Percentiles rank a stretch among this genome's conserved stretches.
phyloP scores from a whole-genome alignment of 768 basidiomycete genomes.

The Lyophyllum decastes region DNA sequence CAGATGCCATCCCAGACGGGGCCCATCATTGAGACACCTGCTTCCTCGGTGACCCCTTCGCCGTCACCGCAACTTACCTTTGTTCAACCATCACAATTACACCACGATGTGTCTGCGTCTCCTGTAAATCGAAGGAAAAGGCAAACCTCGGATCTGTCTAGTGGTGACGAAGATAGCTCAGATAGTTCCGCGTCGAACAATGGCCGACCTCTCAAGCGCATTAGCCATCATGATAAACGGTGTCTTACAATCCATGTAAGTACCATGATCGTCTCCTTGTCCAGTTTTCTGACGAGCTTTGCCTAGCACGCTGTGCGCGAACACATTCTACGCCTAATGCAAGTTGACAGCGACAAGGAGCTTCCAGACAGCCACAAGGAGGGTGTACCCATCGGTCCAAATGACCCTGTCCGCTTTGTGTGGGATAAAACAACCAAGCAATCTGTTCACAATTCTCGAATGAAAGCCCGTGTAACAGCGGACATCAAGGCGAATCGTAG shows the following conservation, averaged over 20 bases:
- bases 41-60: conserved; percentile 31
- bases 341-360: conserved; percentile 51
- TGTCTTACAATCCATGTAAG: conserved; percentile 70
- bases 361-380: conserved; percentile 67
- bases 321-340: conserved; percentile 65
- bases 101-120: conserved; percentile 14
- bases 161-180: conserved; percentile 35
- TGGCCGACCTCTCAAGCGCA: conserved; percentile 41
- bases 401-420: conserved; percentile 71
- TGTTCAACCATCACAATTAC: conserved; percentile 14
- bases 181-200: conserved; percentile 33
- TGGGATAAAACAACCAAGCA: conserved; percentile 81
- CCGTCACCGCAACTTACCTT: conserved; percentile 28
- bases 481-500: conserved; percentile 60
- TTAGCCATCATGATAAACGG: conserved; percentile 63
- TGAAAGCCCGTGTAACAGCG: conserved; percentile 64
- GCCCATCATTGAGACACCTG: conserved; percentile 17
- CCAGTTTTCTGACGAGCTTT: conserved; percentile 1
- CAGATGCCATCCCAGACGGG: conserved; percentile 15
- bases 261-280: neutral
- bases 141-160: conserved; percentile 32
- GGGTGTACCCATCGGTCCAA: conserved; percentile 41
- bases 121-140: conserved; percentile 25
- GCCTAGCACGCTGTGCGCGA: conserved; percentile 68
- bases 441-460: conserved; percentile 70